A percentile compares a stretch with the other conserved stretches of the same genome.
Evolutionary conservation across 192 early-diverging fungal genomes (phyloP).

Genomic region (Podila clonocystis): DNA sequence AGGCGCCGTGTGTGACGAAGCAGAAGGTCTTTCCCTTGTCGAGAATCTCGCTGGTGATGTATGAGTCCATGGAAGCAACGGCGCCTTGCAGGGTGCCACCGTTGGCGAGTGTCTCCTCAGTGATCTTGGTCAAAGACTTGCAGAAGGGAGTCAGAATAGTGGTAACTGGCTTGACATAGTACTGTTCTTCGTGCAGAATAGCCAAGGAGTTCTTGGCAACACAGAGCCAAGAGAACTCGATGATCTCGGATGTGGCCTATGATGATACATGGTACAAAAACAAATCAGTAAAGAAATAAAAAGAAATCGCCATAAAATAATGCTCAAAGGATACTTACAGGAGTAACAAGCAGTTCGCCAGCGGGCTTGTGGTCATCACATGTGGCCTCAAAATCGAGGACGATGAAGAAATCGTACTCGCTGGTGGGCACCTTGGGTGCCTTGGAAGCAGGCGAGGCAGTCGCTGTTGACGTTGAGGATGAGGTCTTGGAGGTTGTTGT

Average conservation of each 20-base stretch:
- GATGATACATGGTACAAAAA: conserved; percentile 10
- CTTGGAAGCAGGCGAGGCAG: conserved; percentile 24
- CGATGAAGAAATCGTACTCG: conserved; percentile 65
- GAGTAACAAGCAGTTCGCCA: conserved; percentile 63
- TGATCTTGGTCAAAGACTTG: conserved; percentile 67
- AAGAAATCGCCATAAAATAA: conserved; percentile 6
- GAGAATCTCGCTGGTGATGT: conserved; percentile 61
- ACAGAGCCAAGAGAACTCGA: conserved; percentile 66
- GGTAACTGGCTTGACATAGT: conserved; percentile 59
- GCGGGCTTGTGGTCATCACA: conserved; percentile 76
- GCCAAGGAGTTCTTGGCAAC: conserved; percentile 55
- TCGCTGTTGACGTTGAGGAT: not conserved
- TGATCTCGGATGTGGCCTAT: conserved; percentile 67
- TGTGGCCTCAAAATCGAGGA: conserved; percentile 77
- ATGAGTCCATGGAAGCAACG: conserved; percentile 59
- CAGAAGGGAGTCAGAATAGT: conserved; percentile 68
- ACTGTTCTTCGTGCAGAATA: conserved; percentile 55
- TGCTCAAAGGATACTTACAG: conserved; percentile 33
- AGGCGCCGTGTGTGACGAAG: conserved; percentile 79
- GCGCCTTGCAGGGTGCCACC: conserved; percentile 67
- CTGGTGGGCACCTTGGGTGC: conserved; percentile 41
- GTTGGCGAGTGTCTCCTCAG: conserved; percentile 58
- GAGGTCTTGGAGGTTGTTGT: not conserved
- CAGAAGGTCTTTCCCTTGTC: conserved; percentile 63
- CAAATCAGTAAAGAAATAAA: conserved; percentile 10